Evolutionary conservation across 2,329 filamentous ascomycete genomes (phyloP).

Genomic region (Calonectria leucothoes): DNA sequence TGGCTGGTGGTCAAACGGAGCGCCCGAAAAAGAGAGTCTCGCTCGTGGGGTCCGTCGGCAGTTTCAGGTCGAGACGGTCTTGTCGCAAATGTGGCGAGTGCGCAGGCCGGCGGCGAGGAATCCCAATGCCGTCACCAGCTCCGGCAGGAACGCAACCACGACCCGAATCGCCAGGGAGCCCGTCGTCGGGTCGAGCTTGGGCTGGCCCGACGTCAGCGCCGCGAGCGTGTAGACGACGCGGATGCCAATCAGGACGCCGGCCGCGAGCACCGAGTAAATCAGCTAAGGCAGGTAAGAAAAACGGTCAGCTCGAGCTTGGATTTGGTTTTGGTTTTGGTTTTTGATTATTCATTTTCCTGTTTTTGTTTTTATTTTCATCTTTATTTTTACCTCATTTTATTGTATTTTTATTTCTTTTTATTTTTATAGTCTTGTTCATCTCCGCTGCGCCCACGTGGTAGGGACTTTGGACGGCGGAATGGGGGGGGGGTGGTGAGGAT

Average conservation of each 20-base stretch:
- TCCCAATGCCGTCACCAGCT: slow-evolving; percentile 9
- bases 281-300: not conserved
- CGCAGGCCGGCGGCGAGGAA: slow-evolving; percentile 13
- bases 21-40: not conserved
- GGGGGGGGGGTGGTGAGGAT: not conserved
- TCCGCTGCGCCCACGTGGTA: not conserved
- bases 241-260: slow-evolving; percentile 23
- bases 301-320: not conserved
- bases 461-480: no score
- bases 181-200: slow-evolving; percentile 5
- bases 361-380: not conserved
- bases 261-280: slow-evolving; percentile 12
- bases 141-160: slow-evolving; percentile 15
- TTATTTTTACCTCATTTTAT: no score
- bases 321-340: no score
- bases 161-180: slow-evolving; percentile 17
- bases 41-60: not conserved
- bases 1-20: not conserved
- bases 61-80: slow-evolving; percentile 5
- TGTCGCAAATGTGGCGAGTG: slow-evolving; percentile 1
- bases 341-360: no score
- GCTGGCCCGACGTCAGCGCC: slow-evolving; percentile 9
- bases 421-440: no score
- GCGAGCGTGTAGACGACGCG: slow-evolving; percentile 21
- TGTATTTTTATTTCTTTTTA: no score